These are phyloP conservation scores for Viola odorata DNA, from an alignment of 345 rosid species.

Conservation along the genomic window DNA sequence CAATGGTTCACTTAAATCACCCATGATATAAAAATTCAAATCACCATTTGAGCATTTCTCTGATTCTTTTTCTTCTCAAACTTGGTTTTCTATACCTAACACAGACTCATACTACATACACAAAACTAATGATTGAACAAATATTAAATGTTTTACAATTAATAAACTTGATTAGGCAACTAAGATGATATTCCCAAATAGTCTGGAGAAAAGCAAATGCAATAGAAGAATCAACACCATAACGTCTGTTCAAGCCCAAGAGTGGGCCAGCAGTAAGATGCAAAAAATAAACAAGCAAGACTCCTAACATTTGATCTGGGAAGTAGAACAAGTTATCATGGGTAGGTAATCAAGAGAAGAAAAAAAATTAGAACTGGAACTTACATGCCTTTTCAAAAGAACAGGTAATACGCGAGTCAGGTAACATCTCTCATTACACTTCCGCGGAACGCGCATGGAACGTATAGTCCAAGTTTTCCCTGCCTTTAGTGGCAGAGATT, in stretches of 20 bases:
- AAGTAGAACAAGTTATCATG: neutral
- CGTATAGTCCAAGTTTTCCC: conserved; percentile 52
- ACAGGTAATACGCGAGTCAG: conserved; percentile 75
- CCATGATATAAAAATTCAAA: neutral
- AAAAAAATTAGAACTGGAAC: conserved; percentile 38
- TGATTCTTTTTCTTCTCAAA: neutral
- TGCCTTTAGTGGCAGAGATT: conserved; percentile 66
- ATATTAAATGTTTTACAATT: no score
- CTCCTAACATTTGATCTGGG: neutral
- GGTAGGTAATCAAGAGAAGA: conserved; percentile 15
- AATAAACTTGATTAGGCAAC: no score
- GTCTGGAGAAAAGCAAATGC: neutral
- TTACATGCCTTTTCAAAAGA: conserved; percentile 99
- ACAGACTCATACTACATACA: neutral
- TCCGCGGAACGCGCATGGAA: conserved; percentile 90
- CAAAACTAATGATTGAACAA: neutral
- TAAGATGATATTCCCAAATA: neutral
- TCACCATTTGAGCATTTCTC: neutral
- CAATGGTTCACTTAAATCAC: no score
- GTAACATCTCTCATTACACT: conserved; percentile 90
- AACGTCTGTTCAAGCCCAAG: neutral
- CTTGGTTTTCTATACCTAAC: neutral
- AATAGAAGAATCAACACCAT: neutral
- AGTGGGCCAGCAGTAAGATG: neutral
- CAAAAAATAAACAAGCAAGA: neutral